phyloP scores from a whole-genome alignment of 2,329 filamentous ascomycete genomes.

The Xylogone sp. region DNA sequence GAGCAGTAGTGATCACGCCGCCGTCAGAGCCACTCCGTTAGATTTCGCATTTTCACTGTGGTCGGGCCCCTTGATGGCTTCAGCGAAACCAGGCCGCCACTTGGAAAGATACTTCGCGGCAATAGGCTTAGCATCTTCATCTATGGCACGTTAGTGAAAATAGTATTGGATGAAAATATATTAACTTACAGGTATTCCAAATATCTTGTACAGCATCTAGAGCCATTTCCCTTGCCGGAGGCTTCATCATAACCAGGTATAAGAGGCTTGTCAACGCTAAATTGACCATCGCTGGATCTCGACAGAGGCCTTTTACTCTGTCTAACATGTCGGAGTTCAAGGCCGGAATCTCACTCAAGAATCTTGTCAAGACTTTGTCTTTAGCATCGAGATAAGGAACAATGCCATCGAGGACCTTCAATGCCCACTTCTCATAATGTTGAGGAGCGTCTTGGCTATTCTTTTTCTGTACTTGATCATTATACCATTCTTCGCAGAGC shows the following conservation, averaged over 20 bases:
- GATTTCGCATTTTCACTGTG: slow-evolving; percentile 6
- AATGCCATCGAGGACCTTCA: slow-evolving; percentile 84
- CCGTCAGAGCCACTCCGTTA: background rate
- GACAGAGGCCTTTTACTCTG: slow-evolving; percentile 65
- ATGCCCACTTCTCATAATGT: slow-evolving; percentile 76
- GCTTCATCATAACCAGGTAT: slow-evolving; percentile 65
- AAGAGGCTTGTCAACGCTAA: slow-evolving; percentile 61
- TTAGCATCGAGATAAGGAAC: slow-evolving; percentile 86
- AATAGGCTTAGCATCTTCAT: slow-evolving; percentile 59
- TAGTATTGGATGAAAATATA: slow-evolving; percentile 3
- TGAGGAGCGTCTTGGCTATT: slow-evolving; percentile 43
- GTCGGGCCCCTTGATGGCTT: slow-evolving; percentile 16
- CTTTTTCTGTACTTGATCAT: slow-evolving; percentile 61
- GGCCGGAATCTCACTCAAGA: slow-evolving; percentile 86
- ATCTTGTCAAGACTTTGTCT: slow-evolving; percentile 86
- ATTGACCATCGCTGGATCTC: slow-evolving; percentile 61
- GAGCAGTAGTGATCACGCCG: background rate
- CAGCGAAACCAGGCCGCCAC: slow-evolving; percentile 45
- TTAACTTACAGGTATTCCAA: slow-evolving; percentile 59
- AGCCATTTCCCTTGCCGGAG: slow-evolving; percentile 59
- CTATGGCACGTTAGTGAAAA: slow-evolving; percentile 32
- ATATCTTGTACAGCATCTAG: slow-evolving; percentile 64
- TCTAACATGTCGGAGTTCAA: slow-evolving; percentile 69
- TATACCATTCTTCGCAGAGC: slow-evolving; percentile 98
- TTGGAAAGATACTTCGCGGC: slow-evolving; percentile 60